Evolutionary conservation across 1,284 basidiomycete species (phyloP).

Genomic region (Trametes hirsuta): DNA sequence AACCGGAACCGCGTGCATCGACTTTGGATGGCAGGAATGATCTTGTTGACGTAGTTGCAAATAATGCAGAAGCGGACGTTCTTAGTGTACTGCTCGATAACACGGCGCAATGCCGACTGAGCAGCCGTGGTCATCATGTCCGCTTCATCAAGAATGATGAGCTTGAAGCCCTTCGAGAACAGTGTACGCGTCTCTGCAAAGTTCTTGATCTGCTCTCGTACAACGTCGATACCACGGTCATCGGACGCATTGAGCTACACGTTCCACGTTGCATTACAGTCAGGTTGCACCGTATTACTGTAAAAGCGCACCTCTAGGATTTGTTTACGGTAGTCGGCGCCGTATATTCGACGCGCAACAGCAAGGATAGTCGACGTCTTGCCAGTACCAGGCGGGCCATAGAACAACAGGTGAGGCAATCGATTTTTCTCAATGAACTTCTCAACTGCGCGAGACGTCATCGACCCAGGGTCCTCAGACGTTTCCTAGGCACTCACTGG

Average conservation of each 20-base stretch:
- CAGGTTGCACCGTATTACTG: not conserved
- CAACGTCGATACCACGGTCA: slow-evolving; percentile 97
- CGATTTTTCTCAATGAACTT: slow-evolving; percentile 96
- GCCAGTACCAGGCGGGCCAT: slow-evolving; percentile 97
- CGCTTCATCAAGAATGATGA: slow-evolving; percentile 98
- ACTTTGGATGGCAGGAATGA: slow-evolving; percentile 97
- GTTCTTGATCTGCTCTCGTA: slow-evolving; percentile 98
- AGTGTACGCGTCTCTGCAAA: slow-evolving; percentile 96
- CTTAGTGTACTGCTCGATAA: slow-evolving; percentile 98
- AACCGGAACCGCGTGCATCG: slow-evolving; percentile 98
- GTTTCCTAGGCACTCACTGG: slow-evolving; percentile 61
- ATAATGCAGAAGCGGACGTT: slow-evolving; percentile 99
- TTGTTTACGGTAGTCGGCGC: slow-evolving; percentile 81
- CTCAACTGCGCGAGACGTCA: slow-evolving; percentile 68
- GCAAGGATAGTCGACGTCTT: slow-evolving; percentile 99
- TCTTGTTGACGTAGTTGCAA: slow-evolving; percentile 99
- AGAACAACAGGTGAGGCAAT: slow-evolving; percentile 94
- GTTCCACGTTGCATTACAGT: not conserved
- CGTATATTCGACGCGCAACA: slow-evolving; percentile 93
- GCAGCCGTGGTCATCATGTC: slow-evolving; percentile 99
- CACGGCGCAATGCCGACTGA: slow-evolving; percentile 93
- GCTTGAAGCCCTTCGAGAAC: slow-evolving; percentile 92
- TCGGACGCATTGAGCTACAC: slow-evolving; percentile 92
- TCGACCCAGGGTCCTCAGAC: not conserved
- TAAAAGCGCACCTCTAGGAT: slow-evolving; percentile 81